A percentile compares a stretch with the other conserved stretches of the same genome.
phyloP scores from a whole-genome alignment of 352 stramenopile species.

The Phytophthora ohioensis region DNA sequence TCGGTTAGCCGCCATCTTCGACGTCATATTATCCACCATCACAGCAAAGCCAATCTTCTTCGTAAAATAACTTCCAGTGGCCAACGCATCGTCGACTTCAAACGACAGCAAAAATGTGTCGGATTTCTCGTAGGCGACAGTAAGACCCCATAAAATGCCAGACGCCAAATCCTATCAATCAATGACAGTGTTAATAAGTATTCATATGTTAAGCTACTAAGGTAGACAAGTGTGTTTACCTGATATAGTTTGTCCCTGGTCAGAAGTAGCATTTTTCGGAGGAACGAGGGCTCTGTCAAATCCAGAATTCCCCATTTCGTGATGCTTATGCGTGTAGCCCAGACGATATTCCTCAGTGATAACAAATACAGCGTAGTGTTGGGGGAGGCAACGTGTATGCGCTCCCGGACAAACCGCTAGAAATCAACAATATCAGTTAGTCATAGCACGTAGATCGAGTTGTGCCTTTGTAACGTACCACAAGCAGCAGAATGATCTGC shows the following conservation, averaged over 20 bases:
- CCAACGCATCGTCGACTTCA: slow-evolving; percentile 26
- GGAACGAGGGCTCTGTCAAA: slow-evolving; percentile 23
- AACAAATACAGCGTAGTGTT: slow-evolving; percentile 27
- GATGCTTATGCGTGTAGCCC: slow-evolving; percentile 20
- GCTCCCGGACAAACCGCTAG: slow-evolving; percentile 30
- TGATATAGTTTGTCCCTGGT: slow-evolving; percentile 22
- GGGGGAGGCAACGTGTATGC: slow-evolving; percentile 10
- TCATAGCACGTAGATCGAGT: not conserved
- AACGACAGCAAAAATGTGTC: slow-evolving; percentile 29
- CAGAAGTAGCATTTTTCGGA: slow-evolving; percentile 28
- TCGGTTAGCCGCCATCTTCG: slow-evolving; percentile 15
- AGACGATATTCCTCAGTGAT: slow-evolving; percentile 31
- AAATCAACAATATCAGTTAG: slow-evolving; percentile 3
- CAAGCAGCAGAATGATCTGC: slow-evolving; percentile 24
- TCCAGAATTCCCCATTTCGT: slow-evolving; percentile 29
- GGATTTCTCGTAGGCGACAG: slow-evolving; percentile 30
- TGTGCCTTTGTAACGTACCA: slow-evolving; percentile 8
- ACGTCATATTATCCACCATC: slow-evolving; percentile 25
- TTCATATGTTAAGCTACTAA: not conserved
- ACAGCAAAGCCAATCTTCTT: slow-evolving; percentile 30
- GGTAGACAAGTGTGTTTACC: slow-evolving; percentile 2
- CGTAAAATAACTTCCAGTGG: slow-evolving; percentile 8
- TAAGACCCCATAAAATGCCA: slow-evolving; percentile 34
- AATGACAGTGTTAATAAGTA: not conserved
- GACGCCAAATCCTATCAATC: slow-evolving; percentile 23